A percentile compares a stretch with the other conserved stretches of the same genome.
These are phyloP conservation scores for Capsicum baccatum DNA, from an alignment of 257 asterid genomes.

Conservation along the genomic window DNA sequence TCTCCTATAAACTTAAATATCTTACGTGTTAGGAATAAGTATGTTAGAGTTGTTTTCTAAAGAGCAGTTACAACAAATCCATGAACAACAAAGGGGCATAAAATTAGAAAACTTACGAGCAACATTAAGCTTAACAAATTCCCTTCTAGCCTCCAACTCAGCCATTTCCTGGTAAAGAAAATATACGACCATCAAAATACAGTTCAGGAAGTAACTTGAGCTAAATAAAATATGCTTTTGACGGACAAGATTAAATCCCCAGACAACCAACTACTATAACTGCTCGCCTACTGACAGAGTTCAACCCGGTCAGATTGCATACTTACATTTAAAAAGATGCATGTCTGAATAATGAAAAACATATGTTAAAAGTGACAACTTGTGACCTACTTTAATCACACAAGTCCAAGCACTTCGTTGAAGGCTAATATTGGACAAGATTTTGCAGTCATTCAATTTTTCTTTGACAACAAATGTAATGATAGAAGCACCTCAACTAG, in stretches of 20 bases:
- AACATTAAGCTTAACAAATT: slow-evolving; percentile 73
- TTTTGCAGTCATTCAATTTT: not conserved
- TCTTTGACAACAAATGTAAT: not conserved
- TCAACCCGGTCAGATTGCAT: not conserved
- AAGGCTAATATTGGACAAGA: not conserved
- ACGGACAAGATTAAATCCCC: not conserved
- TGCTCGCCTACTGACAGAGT: not conserved
- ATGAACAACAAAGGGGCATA: slow-evolving; percentile 13
- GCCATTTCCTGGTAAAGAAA: slow-evolving; percentile 77
- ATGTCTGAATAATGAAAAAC: slow-evolving; percentile 4
- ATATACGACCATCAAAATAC: slow-evolving; percentile 21
- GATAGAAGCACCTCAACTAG: slow-evolving; percentile 13
- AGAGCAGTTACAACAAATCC: not conserved
- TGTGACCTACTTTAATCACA: not conserved
- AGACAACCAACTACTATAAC: not conserved
- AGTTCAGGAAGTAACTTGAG: not conserved
- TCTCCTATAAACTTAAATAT: not conserved
- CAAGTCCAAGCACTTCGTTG: not conserved
- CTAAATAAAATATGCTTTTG: not conserved
- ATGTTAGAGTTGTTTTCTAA: not conserved
- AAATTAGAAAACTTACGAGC: slow-evolving; percentile 67
- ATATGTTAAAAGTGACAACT: not conserved
- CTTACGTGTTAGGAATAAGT: slow-evolving; percentile 5
- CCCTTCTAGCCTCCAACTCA: slow-evolving; percentile 90
- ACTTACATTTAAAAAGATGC: not conserved